Base-by-base conservation (phyloP, 2,329 filamentous ascomycete species). In the Alternaria infectoria region DNA sequence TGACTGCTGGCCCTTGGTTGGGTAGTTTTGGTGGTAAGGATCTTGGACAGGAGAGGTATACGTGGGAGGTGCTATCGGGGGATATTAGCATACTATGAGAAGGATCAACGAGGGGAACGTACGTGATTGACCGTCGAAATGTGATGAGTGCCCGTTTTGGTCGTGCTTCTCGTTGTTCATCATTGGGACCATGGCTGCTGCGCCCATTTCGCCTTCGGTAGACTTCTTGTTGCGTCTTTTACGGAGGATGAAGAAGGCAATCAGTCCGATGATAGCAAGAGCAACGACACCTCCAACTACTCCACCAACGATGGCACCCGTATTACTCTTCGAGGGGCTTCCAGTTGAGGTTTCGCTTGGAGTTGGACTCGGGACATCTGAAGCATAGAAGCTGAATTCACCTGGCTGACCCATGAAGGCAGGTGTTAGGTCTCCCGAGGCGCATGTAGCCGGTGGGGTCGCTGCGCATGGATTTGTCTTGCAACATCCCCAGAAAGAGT, bases 381-480 rank as follows among this genome's bases (percentile, higher is more conserved):
- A 46, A 11, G 50, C 49, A 52, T 73, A 77, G 8, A 64, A 65
- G 11, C 56, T 59, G 51, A 73, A 65, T 28, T 73, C 64, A 8
- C 64, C 71, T 5, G 69, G 66, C 44, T 59, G 65, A 17, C 71
- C 68, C 44, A 76, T 49, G 25, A 73, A 74, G 2, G 77, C 75
- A 8, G 67, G 65, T 7, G 66, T 56, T 2, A 82, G 69, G 58
- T 77, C 70, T 0, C 55, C 71, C 9, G 60, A 47, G 6, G 70
- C 59, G 63, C 81, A 83, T 40, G 59, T 58, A 25, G 61, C 44
- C 15, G 51, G 54, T 26, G 67, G 62, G 13, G 57, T 64, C 43
- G 60, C 52, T 11, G 65, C 62, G 64, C 82, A 83, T 15, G 81
- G 73, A 51, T 79, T 72, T 2, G 62, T 66, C 32, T 70, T 75